Evolutionary conservation across 208 protist genomes (phyloP), one percentile per base, ranked within the genome.

Genomic region (Leishmania braziliensis): DNA sequence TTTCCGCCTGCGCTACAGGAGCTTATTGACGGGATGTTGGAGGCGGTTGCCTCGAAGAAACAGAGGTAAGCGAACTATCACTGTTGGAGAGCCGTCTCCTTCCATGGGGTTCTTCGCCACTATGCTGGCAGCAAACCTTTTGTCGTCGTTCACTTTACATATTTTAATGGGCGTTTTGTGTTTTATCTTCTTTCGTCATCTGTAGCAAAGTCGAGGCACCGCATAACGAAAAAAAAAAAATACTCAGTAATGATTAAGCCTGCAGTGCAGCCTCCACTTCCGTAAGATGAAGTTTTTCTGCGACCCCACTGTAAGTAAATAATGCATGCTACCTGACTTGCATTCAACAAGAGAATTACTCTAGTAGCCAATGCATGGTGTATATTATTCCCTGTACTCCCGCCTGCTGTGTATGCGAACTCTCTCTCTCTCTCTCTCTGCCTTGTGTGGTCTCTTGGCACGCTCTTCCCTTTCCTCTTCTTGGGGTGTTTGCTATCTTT

Each of bases 1-100:
- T 97, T 87, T 76, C 92, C 94, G 23, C 94, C 94, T 9, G 60
- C 87, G 14, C 73, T 97, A 18, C 87, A 88, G 36, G 82, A 78
- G 16, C 89, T 94, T 68, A 63, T 97, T 33, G 89, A 92, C 54
- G 75, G 43, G 23, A 68, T 90, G 66, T 63, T 90, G 10, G 76
- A 81, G 43, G 26, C n/a, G 9, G 36, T 74, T 6, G 63, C 54
- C 0, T 62, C 78, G 20, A 86, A 87, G 23, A 81, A 82, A 75
- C 29, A 69, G 26, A 79, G 71, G n/a, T 71, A 70, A 71, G 26
- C 43, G 26, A 51, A 33, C 43, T 72, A 53, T 23, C 23, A 9
- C 3, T 50, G 43, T 26, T 20, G 10, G 14, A 12, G 68, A 29
- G 36, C 4, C 14, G 20, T 23, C 26, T 51, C 43, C 14, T 72